Percentiles rank a stretch among this genome's conserved stretches.
phyloP scores from a whole-genome alignment of 2,329 filamentous ascomycete species.

The Aspergillus ochraceus region DNA sequence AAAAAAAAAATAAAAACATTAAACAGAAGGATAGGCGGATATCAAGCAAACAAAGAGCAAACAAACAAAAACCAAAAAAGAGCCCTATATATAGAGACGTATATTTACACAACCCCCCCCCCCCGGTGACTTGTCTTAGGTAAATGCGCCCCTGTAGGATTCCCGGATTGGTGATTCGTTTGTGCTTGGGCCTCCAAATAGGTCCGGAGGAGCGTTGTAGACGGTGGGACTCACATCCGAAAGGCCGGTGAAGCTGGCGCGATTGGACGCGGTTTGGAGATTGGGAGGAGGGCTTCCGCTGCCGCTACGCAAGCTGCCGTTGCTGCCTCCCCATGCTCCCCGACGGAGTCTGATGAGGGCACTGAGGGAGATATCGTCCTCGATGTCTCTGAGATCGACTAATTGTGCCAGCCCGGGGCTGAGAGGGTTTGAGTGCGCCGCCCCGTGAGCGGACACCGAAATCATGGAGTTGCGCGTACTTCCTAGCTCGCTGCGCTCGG shows the following conservation, averaged over 20 bases:
- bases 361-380: slow-evolving; percentile 71
- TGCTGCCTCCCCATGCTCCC: slow-evolving; percentile 78
- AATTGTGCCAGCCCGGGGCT: slow-evolving; percentile 78
- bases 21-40: not conserved
- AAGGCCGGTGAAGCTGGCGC: slow-evolving; percentile 35
- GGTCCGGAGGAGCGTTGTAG: slow-evolving; percentile 20
- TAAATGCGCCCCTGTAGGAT: slow-evolving; percentile 8
- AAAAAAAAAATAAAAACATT: not conserved
- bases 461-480: slow-evolving; percentile 91
- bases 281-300: slow-evolving; percentile 44
- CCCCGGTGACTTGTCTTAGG: not conserved
- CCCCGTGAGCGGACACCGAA: slow-evolving; percentile 61
- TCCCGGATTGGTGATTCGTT: slow-evolving; percentile 18
- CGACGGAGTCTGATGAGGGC: slow-evolving; percentile 71
- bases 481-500: slow-evolving; percentile 84
- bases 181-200: slow-evolving; percentile 13
- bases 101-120: not conserved
- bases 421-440: slow-evolving; percentile 51
- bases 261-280: slow-evolving; percentile 32
- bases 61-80: not conserved
- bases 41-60: not conserved
- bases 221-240: slow-evolving; percentile 35
- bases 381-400: slow-evolving; percentile 59
- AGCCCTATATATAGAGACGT: not conserved
- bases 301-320: slow-evolving; percentile 65